Evolutionary conservation across 257 asterid species (phyloP).

Genomic region (Solanum bulbocastanum): DNA sequence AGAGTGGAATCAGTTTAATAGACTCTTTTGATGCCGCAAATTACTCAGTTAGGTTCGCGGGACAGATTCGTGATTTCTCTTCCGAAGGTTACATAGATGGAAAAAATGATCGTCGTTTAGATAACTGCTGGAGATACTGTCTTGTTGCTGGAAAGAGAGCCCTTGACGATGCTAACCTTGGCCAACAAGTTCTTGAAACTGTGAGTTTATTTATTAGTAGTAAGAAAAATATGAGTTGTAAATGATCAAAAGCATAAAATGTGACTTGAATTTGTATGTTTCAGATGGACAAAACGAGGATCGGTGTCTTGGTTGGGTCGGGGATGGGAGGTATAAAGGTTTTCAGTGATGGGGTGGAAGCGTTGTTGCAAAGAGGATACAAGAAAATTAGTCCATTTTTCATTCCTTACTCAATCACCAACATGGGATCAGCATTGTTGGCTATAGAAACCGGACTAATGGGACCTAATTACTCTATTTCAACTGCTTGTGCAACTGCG

Average conservation of each 20-base stretch:
- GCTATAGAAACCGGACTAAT: conserved; percentile 32
- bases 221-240: not conserved
- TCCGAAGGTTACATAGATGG: conserved; percentile 40
- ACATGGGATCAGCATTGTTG: conserved; percentile 30
- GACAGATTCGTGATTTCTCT: conserved; percentile 40
- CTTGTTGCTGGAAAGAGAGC: conserved; percentile 50
- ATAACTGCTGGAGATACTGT: conserved; percentile 48
- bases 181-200: conserved; percentile 19
- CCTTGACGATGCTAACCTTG: conserved; percentile 40
- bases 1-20: conserved; percentile 36
- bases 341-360: conserved; percentile 24
- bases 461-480: conserved; percentile 39
- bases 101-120: conserved; percentile 35
- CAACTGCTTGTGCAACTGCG: conserved; percentile 35
- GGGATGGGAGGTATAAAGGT: conserved; percentile 29
- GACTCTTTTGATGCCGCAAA: conserved; percentile 39
- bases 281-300: conserved; percentile 27
- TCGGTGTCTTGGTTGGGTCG: conserved; percentile 27
- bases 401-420: conserved; percentile 30
- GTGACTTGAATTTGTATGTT: conserved; percentile 4
- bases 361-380: conserved; percentile 25
- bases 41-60: conserved; percentile 30
- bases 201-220: conserved; percentile 1
- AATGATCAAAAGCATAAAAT: not conserved
- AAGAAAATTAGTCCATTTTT: conserved; percentile 34